Conservation (phyloP, 352 stramenopile species). For the Saprolegnia diclina region DNA sequence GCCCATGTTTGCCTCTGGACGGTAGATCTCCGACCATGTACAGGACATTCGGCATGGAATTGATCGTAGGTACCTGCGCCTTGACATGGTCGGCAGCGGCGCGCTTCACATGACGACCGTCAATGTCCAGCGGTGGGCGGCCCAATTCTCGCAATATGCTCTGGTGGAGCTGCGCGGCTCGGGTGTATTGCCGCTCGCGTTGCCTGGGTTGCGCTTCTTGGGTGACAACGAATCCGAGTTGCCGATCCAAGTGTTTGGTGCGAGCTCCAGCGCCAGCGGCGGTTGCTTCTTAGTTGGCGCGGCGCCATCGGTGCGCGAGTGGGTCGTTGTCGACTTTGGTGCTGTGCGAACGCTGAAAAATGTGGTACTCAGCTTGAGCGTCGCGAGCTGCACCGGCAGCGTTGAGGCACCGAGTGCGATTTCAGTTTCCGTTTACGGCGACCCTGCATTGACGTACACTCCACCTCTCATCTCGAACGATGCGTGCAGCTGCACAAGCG, state of each 20-base stretch:
- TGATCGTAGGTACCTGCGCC: constrained; percentile 13
- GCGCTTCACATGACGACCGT: neutral
- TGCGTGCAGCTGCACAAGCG: constrained; percentile 31
- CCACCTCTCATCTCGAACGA: neutral
- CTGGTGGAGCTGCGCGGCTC: constrained; percentile 22
- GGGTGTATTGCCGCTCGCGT: constrained; percentile 28
- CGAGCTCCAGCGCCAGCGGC: constrained; percentile 44
- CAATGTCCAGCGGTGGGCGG: constrained; percentile 11
- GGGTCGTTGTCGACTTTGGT: constrained; percentile 54
- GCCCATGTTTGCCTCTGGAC: constrained; percentile 5
- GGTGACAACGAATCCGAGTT: constrained; percentile 29
- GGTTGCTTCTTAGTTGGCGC: constrained; percentile 44
- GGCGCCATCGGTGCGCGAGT: constrained; percentile 48
- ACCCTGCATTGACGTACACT: neutral
- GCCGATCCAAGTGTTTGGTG: constrained; percentile 54
- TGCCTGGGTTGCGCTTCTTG: constrained; percentile 25
- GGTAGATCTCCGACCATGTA: neutral
- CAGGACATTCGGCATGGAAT: neutral
- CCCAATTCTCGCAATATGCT: constrained; percentile 10
- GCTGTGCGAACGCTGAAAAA: constrained; percentile 38
- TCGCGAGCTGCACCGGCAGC: constrained; percentile 36
- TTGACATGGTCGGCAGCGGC: constrained; percentile 17
- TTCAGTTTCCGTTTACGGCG: constrained; percentile 43
- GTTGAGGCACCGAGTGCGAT: constrained; percentile 37
- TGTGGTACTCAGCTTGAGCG: constrained; percentile 44